Conservation (phyloP, 495 filamentous ascomycete genomes). For the Penicillium verhagenii region DNA sequence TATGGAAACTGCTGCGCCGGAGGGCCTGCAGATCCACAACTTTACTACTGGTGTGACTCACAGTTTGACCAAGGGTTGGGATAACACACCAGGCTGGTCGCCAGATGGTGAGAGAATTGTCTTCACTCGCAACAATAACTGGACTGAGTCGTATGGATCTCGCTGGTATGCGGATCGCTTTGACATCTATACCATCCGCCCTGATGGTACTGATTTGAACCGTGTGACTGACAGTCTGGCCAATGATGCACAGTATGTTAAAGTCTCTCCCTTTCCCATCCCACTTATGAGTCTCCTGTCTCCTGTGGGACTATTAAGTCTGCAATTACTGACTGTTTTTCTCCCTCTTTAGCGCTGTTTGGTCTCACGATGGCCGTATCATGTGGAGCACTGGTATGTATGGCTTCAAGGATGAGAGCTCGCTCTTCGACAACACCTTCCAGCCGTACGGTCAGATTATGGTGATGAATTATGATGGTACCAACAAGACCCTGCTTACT, state of each 20-base stretch:
- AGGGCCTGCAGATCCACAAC: slow-evolving; percentile 7
- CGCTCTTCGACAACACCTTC: slow-evolving; percentile 35
- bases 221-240: slow-evolving; percentile 5
- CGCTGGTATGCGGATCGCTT: slow-evolving; percentile 2
- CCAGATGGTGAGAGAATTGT: slow-evolving; percentile 13
- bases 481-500: slow-evolving; percentile 30
- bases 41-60: slow-evolving; percentile 6
- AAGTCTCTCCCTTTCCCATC: not conserved
- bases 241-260: slow-evolving; percentile 13
- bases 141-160: not conserved
- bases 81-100: slow-evolving; percentile 13
- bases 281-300: not conserved
- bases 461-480: slow-evolving; percentile 33
- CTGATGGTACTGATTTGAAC: slow-evolving; percentile 4
- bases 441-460: slow-evolving; percentile 39
- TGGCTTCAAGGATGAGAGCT: slow-evolving; percentile 35
- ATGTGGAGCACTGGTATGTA: slow-evolving; percentile 34
- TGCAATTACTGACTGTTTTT: not conserved
- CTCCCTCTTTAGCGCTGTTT: slow-evolving; percentile 31
- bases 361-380: slow-evolving; percentile 38
- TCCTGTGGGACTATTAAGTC: not conserved
- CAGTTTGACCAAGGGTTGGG: slow-evolving; percentile 7
- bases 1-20: not conserved
- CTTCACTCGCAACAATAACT: slow-evolving; percentile 15
- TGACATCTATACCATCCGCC: slow-evolving; percentile 8